These are phyloP conservation scores for Lolium rigidum DNA, from an alignment of 176 grass and related monocot species.

Conservation along the genomic window DNA sequence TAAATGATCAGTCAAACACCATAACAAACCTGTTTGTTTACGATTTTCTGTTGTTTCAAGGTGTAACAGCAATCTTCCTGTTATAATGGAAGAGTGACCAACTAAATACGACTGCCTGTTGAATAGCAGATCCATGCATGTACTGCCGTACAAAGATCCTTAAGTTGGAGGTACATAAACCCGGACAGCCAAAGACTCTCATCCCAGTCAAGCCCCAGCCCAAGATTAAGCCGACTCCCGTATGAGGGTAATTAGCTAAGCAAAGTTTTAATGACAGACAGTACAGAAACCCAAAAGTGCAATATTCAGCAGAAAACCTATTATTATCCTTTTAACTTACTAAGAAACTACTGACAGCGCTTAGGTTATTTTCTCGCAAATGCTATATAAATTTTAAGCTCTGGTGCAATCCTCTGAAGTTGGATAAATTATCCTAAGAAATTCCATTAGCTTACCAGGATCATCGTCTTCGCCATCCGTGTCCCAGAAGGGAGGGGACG, in stretches of 20 bases:
- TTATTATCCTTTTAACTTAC: background rate
- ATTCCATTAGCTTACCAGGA: conserved; percentile 40
- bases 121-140: background rate
- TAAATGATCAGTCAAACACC: background rate
- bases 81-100: background rate
- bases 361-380: background rate
- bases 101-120: background rate
- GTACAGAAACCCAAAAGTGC: background rate
- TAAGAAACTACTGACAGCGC: conserved; percentile 2
- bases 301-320: conserved; percentile 21
- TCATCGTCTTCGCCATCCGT: conserved; percentile 69
- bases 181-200: background rate
- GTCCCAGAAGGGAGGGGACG: conserved; percentile 78
- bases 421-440: background rate
- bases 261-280: too few species aligned
- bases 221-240: conserved; percentile 12
- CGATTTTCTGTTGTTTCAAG: background rate
- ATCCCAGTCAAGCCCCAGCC: background rate
- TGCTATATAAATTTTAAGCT: background rate
- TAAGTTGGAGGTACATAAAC: background rate
- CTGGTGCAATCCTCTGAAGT: background rate
- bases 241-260: conserved; percentile 12
- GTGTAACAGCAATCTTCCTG: background rate
- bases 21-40: background rate
- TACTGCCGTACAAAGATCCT: background rate